These are phyloP conservation scores for Lyophyllum atratum DNA, from an alignment of 768 basidiomycete species.

Conservation along the genomic window DNA sequence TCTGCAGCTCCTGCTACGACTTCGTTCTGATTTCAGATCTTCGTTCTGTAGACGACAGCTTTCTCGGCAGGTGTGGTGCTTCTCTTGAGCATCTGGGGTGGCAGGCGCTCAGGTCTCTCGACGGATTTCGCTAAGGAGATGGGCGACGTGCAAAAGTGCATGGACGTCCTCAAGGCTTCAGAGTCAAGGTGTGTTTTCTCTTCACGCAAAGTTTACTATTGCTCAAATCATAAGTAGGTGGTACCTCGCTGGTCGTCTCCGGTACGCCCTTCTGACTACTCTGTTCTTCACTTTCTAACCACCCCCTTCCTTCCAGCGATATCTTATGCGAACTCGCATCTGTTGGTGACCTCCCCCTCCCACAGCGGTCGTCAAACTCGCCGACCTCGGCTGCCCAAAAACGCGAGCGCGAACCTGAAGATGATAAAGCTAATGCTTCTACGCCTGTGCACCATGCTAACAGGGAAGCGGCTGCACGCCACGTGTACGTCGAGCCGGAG, in stretches of 20 bases:
- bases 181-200: constrained; percentile 32
- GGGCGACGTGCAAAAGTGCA: constrained; percentile 63
- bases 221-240: constrained; percentile 24
- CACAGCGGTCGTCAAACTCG: constrained; percentile 44
- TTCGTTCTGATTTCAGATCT: neutral
- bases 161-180: constrained; percentile 47
- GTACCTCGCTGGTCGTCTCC: constrained; percentile 46
- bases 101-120: constrained; percentile 50
- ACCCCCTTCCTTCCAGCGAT: constrained; percentile 46
- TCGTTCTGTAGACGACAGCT: constrained; percentile 31
- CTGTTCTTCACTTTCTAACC: constrained; percentile 22
- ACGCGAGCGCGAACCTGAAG: constrained; percentile 59
- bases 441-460: neutral
- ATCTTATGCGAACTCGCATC: constrained; percentile 70
- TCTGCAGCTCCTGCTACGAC: too few species aligned
- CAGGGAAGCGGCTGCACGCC: neutral
- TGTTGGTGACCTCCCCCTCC: constrained; percentile 69
- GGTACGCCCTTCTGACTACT: constrained; percentile 25
- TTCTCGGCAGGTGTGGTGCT: constrained; percentile 58
- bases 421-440: constrained; percentile 17
- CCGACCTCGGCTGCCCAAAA: constrained; percentile 42
- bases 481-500: neutral
- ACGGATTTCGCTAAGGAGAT: constrained; percentile 56
- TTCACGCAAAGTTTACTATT: neutral
- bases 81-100: constrained; percentile 69